Evolutionary conservation across 2,329 filamentous ascomycete genomes (phyloP).

Genomic region (Dryadomyces quercus-mongolicae): DNA sequence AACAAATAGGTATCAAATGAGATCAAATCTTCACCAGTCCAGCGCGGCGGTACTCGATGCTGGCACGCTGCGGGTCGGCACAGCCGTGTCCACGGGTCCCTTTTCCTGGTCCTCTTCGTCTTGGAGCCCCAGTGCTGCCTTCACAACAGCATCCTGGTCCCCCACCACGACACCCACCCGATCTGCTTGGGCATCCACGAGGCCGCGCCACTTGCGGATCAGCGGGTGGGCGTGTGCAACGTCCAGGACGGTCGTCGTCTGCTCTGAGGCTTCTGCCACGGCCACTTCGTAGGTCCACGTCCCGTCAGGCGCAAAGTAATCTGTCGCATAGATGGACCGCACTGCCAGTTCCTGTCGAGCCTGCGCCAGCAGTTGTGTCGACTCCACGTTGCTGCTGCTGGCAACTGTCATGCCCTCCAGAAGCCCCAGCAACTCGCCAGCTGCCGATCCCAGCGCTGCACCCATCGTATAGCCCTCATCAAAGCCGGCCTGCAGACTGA

Average conservation of each 20-base stretch:
- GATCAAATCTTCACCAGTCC: constrained; percentile 1
- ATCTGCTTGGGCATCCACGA: constrained; percentile 27
- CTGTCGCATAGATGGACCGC: constrained; percentile 47
- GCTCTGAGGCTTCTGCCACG: too few species aligned
- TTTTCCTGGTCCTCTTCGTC: constrained; percentile 3
- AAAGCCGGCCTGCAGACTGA: constrained; percentile 74
- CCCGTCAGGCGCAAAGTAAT: constrained; percentile 60
- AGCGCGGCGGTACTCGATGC: not conserved
- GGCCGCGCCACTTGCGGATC: constrained; percentile 45
- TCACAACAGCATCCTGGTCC: constrained; percentile 6
- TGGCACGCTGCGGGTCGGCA: not conserved
- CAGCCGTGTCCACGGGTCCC: not conserved
- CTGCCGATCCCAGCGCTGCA: constrained; percentile 62
- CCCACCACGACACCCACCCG: constrained; percentile 11
- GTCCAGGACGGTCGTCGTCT: constrained; percentile 44
- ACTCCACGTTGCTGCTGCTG: not conserved
- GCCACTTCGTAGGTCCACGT: constrained; percentile 49
- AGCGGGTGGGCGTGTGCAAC: constrained; percentile 59
- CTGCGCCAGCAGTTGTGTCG: constrained; percentile 25
- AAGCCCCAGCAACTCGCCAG: constrained; percentile 64
- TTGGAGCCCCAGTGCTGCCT: constrained; percentile 7
- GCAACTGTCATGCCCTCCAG: constrained; percentile 51
- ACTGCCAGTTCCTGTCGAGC: constrained; percentile 50
- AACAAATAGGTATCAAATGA: too few species aligned
- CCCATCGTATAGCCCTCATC: constrained; percentile 84